These are phyloP conservation scores for Fusarium sp. DNA, from an alignment of 2,329 filamentous ascomycete species.

Conservation along the genomic window DNA sequence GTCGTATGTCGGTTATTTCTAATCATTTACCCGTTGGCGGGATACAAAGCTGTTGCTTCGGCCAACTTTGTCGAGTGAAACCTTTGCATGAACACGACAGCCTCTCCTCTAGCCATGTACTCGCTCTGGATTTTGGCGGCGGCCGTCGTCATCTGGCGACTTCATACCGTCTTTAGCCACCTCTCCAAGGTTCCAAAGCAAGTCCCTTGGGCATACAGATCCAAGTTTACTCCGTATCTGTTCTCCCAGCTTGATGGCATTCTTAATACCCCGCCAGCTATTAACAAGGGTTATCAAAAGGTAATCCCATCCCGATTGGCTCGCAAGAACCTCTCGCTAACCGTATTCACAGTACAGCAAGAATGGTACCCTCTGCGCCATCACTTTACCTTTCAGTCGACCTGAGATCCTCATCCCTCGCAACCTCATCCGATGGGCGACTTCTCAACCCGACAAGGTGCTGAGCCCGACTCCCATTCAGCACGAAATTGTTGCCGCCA, in stretches of 20 bases:
- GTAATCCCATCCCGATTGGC: background rate
- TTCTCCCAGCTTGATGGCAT: background rate
- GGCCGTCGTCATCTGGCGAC: background rate
- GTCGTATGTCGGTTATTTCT: background rate
- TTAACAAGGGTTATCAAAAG: background rate
- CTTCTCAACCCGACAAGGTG: background rate
- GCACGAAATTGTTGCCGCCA: background rate
- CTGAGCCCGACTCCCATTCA: background rate
- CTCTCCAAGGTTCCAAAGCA: conserved; percentile 1
- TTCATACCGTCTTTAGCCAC: background rate
- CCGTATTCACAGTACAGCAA: background rate
- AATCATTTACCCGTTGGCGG: background rate
- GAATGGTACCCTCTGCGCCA: background rate
- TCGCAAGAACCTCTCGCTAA: background rate
- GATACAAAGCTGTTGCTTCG: background rate
- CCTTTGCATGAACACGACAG: background rate
- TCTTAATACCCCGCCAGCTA: background rate
- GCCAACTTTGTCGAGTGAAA: background rate
- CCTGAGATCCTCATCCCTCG: background rate
- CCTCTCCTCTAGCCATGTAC: background rate
- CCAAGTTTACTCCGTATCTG: background rate
- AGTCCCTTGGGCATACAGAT: background rate
- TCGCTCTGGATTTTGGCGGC: background rate
- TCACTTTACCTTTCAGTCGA: background rate
- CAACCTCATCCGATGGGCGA: background rate